Conservation (phyloP, 2,329 filamentous ascomycete species). For the Tothia fuscella region DNA sequence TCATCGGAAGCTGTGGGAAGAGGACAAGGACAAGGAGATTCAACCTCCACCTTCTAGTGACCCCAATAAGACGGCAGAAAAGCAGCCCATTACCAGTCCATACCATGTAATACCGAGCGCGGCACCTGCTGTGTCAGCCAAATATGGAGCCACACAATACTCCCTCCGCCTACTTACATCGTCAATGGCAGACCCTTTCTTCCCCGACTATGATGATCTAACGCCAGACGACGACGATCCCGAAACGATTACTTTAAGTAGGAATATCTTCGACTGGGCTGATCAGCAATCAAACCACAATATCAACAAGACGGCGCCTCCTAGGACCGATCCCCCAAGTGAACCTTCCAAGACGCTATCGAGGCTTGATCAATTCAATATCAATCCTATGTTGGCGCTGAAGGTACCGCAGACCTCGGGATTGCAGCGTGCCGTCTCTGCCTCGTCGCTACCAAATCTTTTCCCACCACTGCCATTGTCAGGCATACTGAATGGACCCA, state of each 20-base stretch:
- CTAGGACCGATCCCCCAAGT: constrained; percentile 1
- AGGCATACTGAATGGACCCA: constrained; percentile 5
- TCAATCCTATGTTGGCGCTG: constrained; percentile 9
- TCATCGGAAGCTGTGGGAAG: constrained; percentile 6
- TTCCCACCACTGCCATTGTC: constrained; percentile 3
- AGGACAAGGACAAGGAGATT: constrained; percentile 3
- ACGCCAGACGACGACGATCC: constrained; percentile 5
- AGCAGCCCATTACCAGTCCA: not conserved
- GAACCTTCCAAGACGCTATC: constrained; percentile 6
- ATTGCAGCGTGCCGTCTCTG: not conserved
- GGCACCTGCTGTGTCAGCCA: not conserved
- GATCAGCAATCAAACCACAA: constrained; percentile 20
- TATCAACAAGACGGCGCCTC: constrained; percentile 2
- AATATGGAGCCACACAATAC: not conserved
- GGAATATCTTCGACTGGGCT: constrained; percentile 28
- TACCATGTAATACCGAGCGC: not conserved
- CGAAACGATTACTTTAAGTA: constrained; percentile 17
- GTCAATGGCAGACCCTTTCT: constrained; percentile 4
- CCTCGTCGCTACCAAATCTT: not conserved
- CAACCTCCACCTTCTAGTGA: not conserved
- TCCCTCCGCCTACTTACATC: constrained; percentile 6
- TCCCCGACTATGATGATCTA: constrained; percentile 1
- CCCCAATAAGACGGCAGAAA: not conserved
- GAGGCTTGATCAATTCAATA: constrained; percentile 9
- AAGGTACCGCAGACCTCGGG: constrained; percentile 1